These are phyloP conservation scores for Lojkania enalia DNA, from an alignment of 2,329 filamentous ascomycete species.

Conservation along the genomic window DNA sequence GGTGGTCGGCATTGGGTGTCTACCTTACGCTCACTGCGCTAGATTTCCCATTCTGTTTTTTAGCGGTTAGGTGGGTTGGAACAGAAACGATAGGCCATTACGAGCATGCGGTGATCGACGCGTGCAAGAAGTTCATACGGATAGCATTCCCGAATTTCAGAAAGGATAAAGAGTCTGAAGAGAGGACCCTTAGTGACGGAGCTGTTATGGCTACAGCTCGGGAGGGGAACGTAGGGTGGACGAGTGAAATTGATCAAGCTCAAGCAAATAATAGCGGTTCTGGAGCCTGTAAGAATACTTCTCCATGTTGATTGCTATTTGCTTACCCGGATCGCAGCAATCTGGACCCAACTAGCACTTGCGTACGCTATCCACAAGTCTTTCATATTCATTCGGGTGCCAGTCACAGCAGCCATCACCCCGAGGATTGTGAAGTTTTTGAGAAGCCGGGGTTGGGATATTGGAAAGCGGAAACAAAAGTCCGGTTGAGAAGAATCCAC, in stretches of 20 bases:
- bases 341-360: conserved; percentile 85
- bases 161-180: conserved; percentile 49
- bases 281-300: conserved; percentile 67
- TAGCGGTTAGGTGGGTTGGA: conserved; percentile 80
- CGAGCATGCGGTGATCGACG: conserved; percentile 69
- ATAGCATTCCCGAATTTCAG: conserved; percentile 61
- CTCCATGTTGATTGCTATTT: neutral
- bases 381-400: conserved; percentile 94
- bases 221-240: conserved; percentile 32
- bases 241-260: conserved; percentile 63
- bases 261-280: conserved; percentile 63
- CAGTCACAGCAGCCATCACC: conserved; percentile 84
- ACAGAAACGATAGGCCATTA: conserved; percentile 79
- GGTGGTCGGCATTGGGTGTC: conserved; percentile 90
- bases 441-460: conserved; percentile 89
- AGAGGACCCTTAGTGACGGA: conserved; percentile 47
- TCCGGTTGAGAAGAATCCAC: too few relatives aligned
- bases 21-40: conserved; percentile 81
- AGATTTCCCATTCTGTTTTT: conserved; percentile 94
- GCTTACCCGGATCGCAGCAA: conserved; percentile 49
- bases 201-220: conserved; percentile 32
- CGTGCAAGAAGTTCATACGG: conserved; percentile 62
- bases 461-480: conserved; percentile 71
- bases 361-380: conserved; percentile 98
- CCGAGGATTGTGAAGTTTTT: conserved; percentile 93